Evolutionary conservation across 1,139 yeast species (phyloP), one percentile per base, ranked within the genome.

Genomic region (Pichia inconspicua): DNA sequence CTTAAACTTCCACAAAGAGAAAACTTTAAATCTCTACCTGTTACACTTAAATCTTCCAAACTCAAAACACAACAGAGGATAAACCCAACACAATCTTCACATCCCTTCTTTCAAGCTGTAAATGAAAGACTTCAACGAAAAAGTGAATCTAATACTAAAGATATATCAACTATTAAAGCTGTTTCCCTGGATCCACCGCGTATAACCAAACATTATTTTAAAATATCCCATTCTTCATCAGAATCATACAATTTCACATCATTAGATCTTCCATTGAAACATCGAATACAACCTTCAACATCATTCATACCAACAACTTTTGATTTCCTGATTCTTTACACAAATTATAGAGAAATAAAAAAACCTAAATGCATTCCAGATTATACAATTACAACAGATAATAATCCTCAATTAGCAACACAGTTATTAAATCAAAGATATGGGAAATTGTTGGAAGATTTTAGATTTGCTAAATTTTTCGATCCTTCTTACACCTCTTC

Each of bases 381-480:
- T 12, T 45, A 15, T 37, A 39, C 25, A 10, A 30, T 31, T 8
- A 45, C 48, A 22, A 35, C 39, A 4, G 48, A 45, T 31, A 25
- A 3, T 14, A 14, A 9, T 7, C 32, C 39, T n/a, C 19, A 41
- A 19, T 25, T 47, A 10, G 7, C 34, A 4, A 11, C 32, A 8
- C n/a, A 17, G 8, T 17, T 27, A 7, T n/a, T 43, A 11, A n/a
- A 12, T 1, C n/a, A 42, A 25, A 43, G 25, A 25, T 44, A 47
- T 28, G 25, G 22, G 3, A 40, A 41, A 35, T 22, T 45, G 4
- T 25, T 45, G 19, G 28, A 44, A 14, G 59, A 53, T 30, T 15
- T 47, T 3, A 48, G 54, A 35, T 56, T 54, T 31, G 34, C 41
- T 9, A 51, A 60, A 41, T 49, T 62, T 12, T 37, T 54, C 11